Evolutionary conservation across 805 yeast genomes (phyloP), one percentile per base, ranked within the genome.

Genomic region (Candida coquimbonensis): DNA sequence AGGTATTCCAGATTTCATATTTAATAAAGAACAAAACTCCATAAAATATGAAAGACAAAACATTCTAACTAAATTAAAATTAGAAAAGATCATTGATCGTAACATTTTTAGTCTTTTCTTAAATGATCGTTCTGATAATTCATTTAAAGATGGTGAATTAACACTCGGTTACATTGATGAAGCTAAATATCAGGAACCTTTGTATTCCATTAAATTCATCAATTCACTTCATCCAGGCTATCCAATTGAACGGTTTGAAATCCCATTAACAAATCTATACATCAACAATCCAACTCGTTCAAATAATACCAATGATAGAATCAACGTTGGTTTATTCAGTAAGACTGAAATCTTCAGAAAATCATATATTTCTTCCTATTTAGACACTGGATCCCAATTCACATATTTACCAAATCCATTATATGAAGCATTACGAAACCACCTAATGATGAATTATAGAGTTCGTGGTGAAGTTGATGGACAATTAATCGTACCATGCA

Each of bases 141-240:
- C 31, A 29, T 11, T 29, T 3, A 8, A 29, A 6, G 43, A 40
- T 31, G 62, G 62, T 1, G 44, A 46, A n/a, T 47, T 72, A 2
- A 49, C 70, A 11, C 64, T 71, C 48, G 75, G 77, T 34, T 72
- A 65, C 7, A 57, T 70, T 26, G 75, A 72, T 50, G 54, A 54
- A 19, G 65, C 67, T 6, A 71, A 71, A 53, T 70, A 60, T 48
- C 24, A 52, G 4, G 67, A 66, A 14, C 60, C 59, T 2, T 53
- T 72, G 41, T 52, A 55, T 14, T 54, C 67, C 3, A 45, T 68
- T n/a, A 69, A 68, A 34, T 41, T 66, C 29, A 51, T 65, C 32
- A 51, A 51, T 24, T 39, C 47, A 2, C 32, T 27, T 1, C 32
- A 29, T 0, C n/a, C 17, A 6, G 42, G 43, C 0, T 19, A 35